Evolutionary conservation across 73 alveolate species (phyloP), one percentile per base, ranked within the genome.

Genomic region (Paramecium sexaurelia): DNA sequence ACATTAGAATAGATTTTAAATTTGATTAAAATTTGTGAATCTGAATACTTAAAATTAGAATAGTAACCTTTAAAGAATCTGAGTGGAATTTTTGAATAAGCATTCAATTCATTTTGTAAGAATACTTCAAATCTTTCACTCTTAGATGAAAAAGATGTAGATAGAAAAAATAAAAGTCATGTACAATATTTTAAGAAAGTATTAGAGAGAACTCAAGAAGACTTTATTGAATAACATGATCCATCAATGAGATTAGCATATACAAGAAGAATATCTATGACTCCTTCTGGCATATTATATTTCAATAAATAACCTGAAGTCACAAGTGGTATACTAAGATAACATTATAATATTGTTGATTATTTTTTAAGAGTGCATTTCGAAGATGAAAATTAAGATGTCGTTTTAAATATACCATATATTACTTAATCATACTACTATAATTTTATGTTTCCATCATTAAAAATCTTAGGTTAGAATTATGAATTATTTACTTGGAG

Each of bases 401-500:
- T 92, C 85, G 26, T 94, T 93, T 6, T 41, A 89, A 15, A 88
- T 83, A 90, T 94, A 73, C 91, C 85, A 32, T 92, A 93, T 92
- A 85, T 91, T 75, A 82, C 94, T 89, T 19, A 94, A 29, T 55
- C 82, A 84, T 67, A 91, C 55, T 78, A 78, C 78, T 22, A 92
- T 91, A 61, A 88, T 92, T 55, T 56, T 61, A 88, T 92, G 94
- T 91, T 87, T 83, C 85, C 93, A 10, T 13, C 10, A 85, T 69
- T 95, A 93, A 27, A 37, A 92, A n/a, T 78, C 55, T 75, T 88
- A 91, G 11, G 95, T 94, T 7, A 92, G 94, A 11, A 95, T 55
- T 87, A 35, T 45, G 39, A 95, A 92, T 87, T 85, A 84, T 93
- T 96, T 94, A 96, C 98, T 3, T 96, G 96, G 92, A 94, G 98